Evolutionary conservation across 2,329 filamentous ascomycete genomes (phyloP), one percentile per base, ranked within the genome.

Genomic region (Ampelomyces quisqualis): DNA sequence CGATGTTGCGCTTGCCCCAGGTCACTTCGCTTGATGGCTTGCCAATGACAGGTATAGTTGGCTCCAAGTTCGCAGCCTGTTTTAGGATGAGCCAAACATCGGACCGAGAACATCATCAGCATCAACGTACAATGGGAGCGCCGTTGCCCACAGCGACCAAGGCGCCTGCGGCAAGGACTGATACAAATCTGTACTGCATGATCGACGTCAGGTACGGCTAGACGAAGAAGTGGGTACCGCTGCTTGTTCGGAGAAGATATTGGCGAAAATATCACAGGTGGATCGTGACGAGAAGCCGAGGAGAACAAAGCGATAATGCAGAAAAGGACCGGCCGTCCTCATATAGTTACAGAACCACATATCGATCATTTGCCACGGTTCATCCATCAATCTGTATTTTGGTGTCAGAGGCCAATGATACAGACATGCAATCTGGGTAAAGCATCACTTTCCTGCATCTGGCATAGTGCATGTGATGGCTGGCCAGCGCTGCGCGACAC

Each of bases 141-240:
- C 43, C 56, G 22, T 43, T 55, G 24, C 51, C 51, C 7, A 51
- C 51, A 24, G 47, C 50, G 23, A 61, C 29, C 22, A 65, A 18
- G 21, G 50, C 45, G 37, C 60, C 49, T 26, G 48, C 51, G 39
- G 57, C 57, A 20, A 64, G 45, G 14, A 54, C 47, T 23, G 60
- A 60, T 4, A 60, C 51, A 8, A 60, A 38, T 38, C 50, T 55
- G 49, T 60, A 58, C 32, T 60, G 60, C 61, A 65, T 63, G 20
- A 22, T 43, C 13, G 7, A 20, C 19, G 10, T 30, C n/a, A 6
- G 35, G 23, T 22, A 20, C 11, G 36, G 24, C 23, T 29, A 34
- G 9, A 24, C 27, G 14, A 34, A 21, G 29, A 36, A 40, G 11
- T 31, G 21, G 29, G 41, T 39, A 35, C 27, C 14, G 32, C 2